Percentiles rank a stretch among this genome's conserved stretches.
Conservation (phyloP, 257 asterid genomes). For the Gardenia jasminoides region DNA sequence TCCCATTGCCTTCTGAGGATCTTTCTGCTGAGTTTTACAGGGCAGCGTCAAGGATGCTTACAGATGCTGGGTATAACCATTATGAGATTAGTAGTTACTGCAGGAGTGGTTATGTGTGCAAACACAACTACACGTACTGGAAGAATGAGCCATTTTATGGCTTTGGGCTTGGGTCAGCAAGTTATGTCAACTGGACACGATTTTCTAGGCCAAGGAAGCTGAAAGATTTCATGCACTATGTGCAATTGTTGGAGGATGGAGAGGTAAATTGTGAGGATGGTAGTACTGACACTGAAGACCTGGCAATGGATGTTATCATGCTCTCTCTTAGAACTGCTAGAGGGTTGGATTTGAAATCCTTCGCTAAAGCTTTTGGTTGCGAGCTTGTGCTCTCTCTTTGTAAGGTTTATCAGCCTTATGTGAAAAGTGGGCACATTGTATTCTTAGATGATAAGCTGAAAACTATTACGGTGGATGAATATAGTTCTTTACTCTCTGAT, state of each 20-base stretch:
- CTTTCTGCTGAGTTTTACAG: constrained; percentile 79
- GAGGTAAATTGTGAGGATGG: constrained; percentile 21
- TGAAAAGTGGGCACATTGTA: constrained; percentile 66
- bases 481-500: constrained; percentile 27
- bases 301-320: constrained; percentile 79
- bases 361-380: constrained; percentile 61
- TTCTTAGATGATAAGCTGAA: constrained; percentile 55
- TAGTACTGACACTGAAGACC: constrained; percentile 44
- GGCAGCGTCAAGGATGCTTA: constrained; percentile 73
- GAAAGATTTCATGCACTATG: constrained; percentile 60
- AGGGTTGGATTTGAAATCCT: constrained; percentile 78
- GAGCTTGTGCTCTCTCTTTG: constrained; percentile 48
- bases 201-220: constrained; percentile 87
- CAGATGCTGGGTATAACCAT: constrained; percentile 72
- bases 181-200: constrained; percentile 61
- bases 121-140: constrained; percentile 90
- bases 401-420: constrained; percentile 50
- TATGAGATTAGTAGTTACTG: constrained; percentile 92
- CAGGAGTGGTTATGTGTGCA: constrained; percentile 74
- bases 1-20: constrained; percentile 83
- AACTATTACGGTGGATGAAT: constrained; percentile 40
- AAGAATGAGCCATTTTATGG: constrained; percentile 70
- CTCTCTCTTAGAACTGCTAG: constrained; percentile 76
- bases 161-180: constrained; percentile 90
- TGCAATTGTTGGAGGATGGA: constrained; percentile 60